phyloP scores from a whole-genome alignment of 2,329 filamentous ascomycete genomes.

The Sporothrix pallida region DNA sequence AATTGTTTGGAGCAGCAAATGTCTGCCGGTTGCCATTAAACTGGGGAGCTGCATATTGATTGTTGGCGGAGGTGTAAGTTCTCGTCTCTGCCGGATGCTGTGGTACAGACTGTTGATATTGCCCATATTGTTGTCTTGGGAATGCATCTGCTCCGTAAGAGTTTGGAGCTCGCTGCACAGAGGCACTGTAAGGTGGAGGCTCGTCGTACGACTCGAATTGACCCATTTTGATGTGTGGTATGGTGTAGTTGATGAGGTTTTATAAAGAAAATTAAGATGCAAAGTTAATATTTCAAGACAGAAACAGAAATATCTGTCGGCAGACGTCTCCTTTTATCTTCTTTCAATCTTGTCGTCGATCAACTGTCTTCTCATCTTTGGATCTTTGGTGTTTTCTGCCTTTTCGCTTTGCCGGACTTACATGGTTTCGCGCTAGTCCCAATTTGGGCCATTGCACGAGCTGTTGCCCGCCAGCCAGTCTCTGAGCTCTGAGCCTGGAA shows the following conservation, averaged over 20 bases:
- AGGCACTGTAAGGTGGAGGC: not conserved
- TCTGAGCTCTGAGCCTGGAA: not conserved
- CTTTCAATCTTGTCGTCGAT: too few species aligned
- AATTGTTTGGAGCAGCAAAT: too few species aligned
- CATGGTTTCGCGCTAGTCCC: not conserved
- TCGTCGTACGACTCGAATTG: not conserved
- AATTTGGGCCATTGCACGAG: constrained; percentile 16
- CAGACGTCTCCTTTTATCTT: constrained; percentile 14
- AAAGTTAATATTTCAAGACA: not conserved
- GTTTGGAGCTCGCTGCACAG: too few species aligned
- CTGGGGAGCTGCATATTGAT: too few species aligned
- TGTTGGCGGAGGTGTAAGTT: too few species aligned
- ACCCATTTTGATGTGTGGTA: not conserved
- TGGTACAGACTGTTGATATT: too few species aligned
- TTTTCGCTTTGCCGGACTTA: not conserved
- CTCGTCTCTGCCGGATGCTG: too few species aligned
- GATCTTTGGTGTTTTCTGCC: too few species aligned
- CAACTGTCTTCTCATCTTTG: not conserved
- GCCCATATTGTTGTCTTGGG: too few species aligned
- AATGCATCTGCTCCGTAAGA: too few species aligned
- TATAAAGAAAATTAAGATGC: not conserved
- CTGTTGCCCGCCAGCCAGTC: not conserved
- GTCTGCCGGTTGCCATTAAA: not conserved
- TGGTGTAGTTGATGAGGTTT: too few species aligned
- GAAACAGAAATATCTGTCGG: too few species aligned